These are phyloP conservation scores for Rhizopus microsporus DNA, from an alignment of 371 early-diverging fungal genomes.

Conservation along the genomic window DNA sequence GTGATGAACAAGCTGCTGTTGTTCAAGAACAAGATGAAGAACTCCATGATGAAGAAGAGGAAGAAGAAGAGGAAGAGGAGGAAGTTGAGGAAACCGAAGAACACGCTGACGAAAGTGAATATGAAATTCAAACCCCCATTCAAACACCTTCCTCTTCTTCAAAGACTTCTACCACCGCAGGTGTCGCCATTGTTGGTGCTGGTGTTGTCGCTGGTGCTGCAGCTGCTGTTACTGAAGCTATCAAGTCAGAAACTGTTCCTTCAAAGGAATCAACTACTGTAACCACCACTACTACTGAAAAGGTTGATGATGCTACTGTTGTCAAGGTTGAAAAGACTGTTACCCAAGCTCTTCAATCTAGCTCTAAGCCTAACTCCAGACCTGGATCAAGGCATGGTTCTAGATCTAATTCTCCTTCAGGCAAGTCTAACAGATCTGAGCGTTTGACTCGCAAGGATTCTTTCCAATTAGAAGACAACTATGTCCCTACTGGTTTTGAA, in stretches of 20 bases:
- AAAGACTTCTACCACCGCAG: conserved; percentile 7
- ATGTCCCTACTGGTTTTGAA: conserved; percentile 44
- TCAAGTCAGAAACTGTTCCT: not conserved
- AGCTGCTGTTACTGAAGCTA: not conserved
- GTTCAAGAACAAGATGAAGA: conserved; percentile 35
- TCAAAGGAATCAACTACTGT: conserved; percentile 3
- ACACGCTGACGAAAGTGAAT: conserved; percentile 5
- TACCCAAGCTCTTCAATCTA: not conserved
- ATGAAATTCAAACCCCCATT: conserved; percentile 20
- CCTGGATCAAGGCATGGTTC: not conserved
- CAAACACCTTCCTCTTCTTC: conserved; percentile 28
- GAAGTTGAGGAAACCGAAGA: conserved; percentile 10
- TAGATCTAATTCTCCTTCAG: not conserved
- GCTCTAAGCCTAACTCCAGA: not conserved
- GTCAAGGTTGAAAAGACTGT: conserved; percentile 1
- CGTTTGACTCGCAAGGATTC: conserved; percentile 23
- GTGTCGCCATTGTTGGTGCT: conserved; percentile 15
- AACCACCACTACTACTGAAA: not conserved
- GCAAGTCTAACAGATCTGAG: conserved; percentile 13
- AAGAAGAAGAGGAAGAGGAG: conserved; percentile 15
- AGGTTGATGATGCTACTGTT: not conserved
- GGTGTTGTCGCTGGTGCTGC: conserved; percentile 14
- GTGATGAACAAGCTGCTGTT: conserved; percentile 28
- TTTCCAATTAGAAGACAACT: conserved; percentile 31
- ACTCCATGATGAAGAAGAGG: conserved; percentile 30